These are phyloP conservation scores for Oryza meridionalis DNA, from an alignment of 176 grass and related monocot species.

Conservation along the genomic window DNA sequence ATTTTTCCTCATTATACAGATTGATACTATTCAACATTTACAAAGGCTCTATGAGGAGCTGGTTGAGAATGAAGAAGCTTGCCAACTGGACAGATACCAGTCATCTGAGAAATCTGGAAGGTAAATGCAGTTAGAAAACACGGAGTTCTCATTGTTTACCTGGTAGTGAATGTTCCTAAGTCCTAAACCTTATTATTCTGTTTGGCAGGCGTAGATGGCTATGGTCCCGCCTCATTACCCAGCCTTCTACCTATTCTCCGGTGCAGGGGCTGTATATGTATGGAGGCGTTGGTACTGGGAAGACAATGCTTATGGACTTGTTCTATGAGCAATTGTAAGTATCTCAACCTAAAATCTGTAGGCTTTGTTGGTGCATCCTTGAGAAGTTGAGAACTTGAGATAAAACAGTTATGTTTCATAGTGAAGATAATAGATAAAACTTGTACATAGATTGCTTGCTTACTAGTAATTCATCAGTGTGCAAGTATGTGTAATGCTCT, in stretches of 20 bases:
- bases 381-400: constrained; percentile 23
- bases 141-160: constrained; percentile 29
- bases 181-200: constrained; percentile 21
- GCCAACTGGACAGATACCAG: constrained; percentile 77
- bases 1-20: constrained; percentile 49
- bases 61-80: constrained; percentile 64
- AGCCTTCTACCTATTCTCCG: constrained; percentile 58
- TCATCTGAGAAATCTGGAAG: constrained; percentile 80
- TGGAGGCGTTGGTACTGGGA: constrained; percentile 91
- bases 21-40: constrained; percentile 75
- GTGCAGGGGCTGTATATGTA: constrained; percentile 86
- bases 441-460: background rate
- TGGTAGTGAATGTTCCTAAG: constrained; percentile 11
- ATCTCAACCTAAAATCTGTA: constrained; percentile 4
- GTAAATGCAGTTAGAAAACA: constrained; percentile 31
- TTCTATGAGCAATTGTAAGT: constrained; percentile 90
- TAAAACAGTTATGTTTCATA: background rate
- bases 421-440: background rate
- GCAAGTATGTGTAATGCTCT: constrained; percentile 14
- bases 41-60: constrained; percentile 84
- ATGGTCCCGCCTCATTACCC: constrained; percentile 76
- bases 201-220: constrained; percentile 85
- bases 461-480: background rate
- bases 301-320: constrained; percentile 96
- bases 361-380: background rate